Evolutionary conservation across 345 rosid genomes (phyloP).

Genomic region (Citrus unshiu): DNA sequence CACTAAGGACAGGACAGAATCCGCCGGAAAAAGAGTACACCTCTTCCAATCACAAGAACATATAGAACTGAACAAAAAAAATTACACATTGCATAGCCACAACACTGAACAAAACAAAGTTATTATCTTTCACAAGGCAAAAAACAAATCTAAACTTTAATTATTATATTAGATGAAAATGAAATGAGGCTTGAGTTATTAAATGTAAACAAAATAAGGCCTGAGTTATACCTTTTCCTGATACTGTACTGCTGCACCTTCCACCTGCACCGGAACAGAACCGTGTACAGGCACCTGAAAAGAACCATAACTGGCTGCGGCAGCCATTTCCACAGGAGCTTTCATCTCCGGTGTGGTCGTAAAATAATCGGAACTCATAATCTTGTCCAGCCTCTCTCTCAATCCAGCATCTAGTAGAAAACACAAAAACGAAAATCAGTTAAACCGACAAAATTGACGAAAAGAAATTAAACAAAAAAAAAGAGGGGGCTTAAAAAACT

Average conservation of each 20-base stretch:
- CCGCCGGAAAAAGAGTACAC: neutral
- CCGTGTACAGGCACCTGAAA: conserved; percentile 54
- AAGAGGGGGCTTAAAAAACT: neutral
- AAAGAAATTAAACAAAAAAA: neutral
- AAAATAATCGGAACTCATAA: conserved; percentile 83
- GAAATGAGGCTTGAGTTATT: neutral
- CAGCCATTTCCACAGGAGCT: conserved; percentile 78
- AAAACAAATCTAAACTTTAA: neutral
- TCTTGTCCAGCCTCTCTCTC: conserved; percentile 74
- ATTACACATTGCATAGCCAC: neutral
- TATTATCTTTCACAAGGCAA: neutral
- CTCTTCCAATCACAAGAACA: neutral
- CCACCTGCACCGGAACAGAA: conserved; percentile 37
- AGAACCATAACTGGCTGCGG: conserved; percentile 56
- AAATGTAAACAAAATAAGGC: neutral
- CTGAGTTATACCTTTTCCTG: conserved; percentile 43
- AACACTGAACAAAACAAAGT: too few species aligned
- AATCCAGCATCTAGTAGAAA: conserved; percentile 58
- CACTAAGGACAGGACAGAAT: neutral
- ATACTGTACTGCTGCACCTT: conserved; percentile 32
- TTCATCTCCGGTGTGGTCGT: conserved; percentile 83
- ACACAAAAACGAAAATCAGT: neutral
- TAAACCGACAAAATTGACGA: neutral
- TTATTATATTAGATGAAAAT: neutral
- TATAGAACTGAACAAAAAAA: neutral